A percentile compares a stretch with the other conserved stretches of the same genome.
Conservation (phyloP, 1,139 yeast species). For the Yamadazyma spencermartinsiae region DNA sequence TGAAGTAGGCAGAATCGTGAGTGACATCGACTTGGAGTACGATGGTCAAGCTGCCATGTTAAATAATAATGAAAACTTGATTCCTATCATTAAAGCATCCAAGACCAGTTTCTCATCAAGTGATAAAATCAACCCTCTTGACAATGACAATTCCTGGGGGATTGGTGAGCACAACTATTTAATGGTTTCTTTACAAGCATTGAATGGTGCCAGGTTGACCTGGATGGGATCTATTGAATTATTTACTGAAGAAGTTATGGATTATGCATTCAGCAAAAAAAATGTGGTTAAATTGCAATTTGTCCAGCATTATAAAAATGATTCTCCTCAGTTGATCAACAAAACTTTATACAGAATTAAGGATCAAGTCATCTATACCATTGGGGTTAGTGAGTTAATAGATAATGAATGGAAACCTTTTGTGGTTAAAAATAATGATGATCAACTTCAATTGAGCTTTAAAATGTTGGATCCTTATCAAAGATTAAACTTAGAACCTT, state of each 20-base stretch:
- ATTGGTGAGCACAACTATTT: conserved; percentile 78
- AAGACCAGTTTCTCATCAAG: conserved; percentile 62
- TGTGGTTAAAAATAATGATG: conserved; percentile 39
- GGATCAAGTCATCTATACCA: conserved; percentile 64
- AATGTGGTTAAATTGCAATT: conserved; percentile 60
- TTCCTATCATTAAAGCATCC: conserved; percentile 73
- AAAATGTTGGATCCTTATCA: conserved; percentile 95
- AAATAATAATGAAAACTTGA: conserved; percentile 55
- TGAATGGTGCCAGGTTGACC: conserved; percentile 72
- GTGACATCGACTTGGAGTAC: conserved; percentile 23
- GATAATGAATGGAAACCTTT: conserved; percentile 72
- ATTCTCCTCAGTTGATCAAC: conserved; percentile 38
- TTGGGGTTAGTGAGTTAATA: conserved; percentile 67
- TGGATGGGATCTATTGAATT: conserved; percentile 77
- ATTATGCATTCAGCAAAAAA: conserved; percentile 78
- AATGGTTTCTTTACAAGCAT: conserved; percentile 80
- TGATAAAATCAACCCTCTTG: conserved; percentile 34
- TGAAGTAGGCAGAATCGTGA: conserved; percentile 23
- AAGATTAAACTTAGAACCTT: conserved; percentile 59
- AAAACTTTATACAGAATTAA: conserved; percentile 65
- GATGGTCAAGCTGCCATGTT: conserved; percentile 45
- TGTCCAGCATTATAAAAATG: conserved; percentile 53
- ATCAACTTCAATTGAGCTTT: conserved; percentile 77
- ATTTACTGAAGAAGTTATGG: conserved; percentile 50
- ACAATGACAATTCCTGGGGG: conserved; percentile 65